Evolutionary conservation across 805 yeast genomes (phyloP).

Genomic region (Suhomyces faveliae): DNA sequence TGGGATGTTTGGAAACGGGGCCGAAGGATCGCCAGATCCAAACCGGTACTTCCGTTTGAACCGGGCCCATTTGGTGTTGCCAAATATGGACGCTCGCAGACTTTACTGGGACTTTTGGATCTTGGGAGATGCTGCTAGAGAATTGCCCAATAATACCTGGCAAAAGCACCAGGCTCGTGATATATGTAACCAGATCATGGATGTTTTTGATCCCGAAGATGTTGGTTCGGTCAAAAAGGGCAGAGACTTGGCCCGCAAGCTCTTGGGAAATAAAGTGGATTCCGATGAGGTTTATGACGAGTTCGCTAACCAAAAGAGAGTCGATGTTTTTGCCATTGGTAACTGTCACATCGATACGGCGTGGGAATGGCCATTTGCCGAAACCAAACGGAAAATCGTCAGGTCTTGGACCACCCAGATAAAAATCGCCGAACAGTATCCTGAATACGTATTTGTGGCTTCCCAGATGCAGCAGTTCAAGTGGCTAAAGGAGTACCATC

Average conservation of each 20-base stretch:
- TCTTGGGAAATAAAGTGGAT: slow-evolving; percentile 66
- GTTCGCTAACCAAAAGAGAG: slow-evolving; percentile 29
- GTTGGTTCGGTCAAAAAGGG: slow-evolving; percentile 56
- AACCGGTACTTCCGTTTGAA: slow-evolving; percentile 67
- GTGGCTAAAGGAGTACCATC: slow-evolving; percentile 88
- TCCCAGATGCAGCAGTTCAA: slow-evolving; percentile 95
- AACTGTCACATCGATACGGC: slow-evolving; percentile 98
- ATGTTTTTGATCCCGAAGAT: slow-evolving; percentile 73
- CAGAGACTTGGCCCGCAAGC: slow-evolving; percentile 60
- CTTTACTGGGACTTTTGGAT: slow-evolving; percentile 82
- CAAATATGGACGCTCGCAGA: slow-evolving; percentile 76
- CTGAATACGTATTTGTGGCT: slow-evolving; percentile 92
- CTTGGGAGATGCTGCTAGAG: slow-evolving; percentile 88
- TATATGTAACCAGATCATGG: slow-evolving; percentile 79
- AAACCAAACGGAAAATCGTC: slow-evolving; percentile 87
- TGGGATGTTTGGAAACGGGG: slow-evolving; percentile 82
- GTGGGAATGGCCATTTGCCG: slow-evolving; percentile 99
- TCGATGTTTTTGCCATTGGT: slow-evolving; percentile 82
- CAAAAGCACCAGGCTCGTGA: slow-evolving; percentile 82
- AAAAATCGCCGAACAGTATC: slow-evolving; percentile 78
- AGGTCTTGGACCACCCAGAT: slow-evolving; percentile 95
- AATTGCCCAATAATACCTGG: slow-evolving; percentile 69
- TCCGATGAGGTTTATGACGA: slow-evolving; percentile 57
- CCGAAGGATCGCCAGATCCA: slow-evolving; percentile 67
- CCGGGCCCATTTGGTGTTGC: slow-evolving; percentile 76